Percentiles rank a stretch among this genome's conserved stretches.
These are phyloP conservation scores for Hypholoma fasciculare DNA, from an alignment of 768 basidiomycete species.

Conservation along the genomic window DNA sequence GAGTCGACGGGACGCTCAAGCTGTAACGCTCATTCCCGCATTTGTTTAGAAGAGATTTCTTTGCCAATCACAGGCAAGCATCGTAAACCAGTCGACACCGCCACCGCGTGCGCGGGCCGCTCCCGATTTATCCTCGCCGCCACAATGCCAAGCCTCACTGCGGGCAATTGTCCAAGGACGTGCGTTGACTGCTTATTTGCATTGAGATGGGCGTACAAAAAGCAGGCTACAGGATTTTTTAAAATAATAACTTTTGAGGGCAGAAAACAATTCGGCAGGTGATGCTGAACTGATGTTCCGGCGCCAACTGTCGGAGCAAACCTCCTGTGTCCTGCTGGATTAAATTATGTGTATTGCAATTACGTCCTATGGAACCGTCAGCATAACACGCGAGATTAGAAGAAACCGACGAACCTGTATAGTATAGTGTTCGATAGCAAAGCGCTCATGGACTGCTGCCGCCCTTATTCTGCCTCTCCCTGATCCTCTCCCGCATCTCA, in stretches of 20 bases:
- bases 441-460: neutral
- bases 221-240: too few relatives aligned
- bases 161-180: too few relatives aligned
- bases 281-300: neutral
- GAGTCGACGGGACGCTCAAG: neutral
- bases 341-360: neutral
- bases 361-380: neutral
- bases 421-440: neutral
- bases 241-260: too few relatives aligned
- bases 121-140: neutral
- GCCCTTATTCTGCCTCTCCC: conserved; percentile 23
- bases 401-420: neutral
- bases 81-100: neutral
- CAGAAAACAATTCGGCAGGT: too few relatives aligned
- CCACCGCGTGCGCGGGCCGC: neutral
- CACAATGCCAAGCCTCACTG: too few relatives aligned
- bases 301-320: neutral
- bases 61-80: neutral
- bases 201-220: too few relatives aligned
- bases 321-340: neutral
- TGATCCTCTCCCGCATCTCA: conserved; percentile 46
- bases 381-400: neutral
- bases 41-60: neutral
- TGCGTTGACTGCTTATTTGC: too few relatives aligned
- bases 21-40: neutral